These are phyloP conservation scores for Aurantiochytrium sp. DNA, from an alignment of 108 stramenopile species.

Conservation along the genomic window DNA sequence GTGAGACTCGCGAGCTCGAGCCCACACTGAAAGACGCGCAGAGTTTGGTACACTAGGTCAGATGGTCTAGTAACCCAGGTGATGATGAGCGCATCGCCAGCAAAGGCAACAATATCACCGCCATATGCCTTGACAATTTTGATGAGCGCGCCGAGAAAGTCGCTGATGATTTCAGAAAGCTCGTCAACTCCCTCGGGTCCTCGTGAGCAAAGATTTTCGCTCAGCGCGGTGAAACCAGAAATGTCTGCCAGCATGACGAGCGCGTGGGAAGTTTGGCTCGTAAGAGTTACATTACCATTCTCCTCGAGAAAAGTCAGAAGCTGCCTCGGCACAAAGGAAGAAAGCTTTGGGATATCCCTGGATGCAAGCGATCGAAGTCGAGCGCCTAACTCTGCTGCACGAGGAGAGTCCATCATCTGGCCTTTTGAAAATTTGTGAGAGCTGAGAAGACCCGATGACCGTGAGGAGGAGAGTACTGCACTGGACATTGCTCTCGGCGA, in stretches of 20 bases:
- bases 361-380: background rate
- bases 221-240: background rate
- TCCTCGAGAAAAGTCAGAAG: background rate
- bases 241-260: slow-evolving; percentile 1
- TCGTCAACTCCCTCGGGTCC: background rate
- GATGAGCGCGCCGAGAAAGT: background rate
- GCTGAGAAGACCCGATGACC: too few species aligned
- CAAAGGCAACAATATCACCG: slow-evolving; percentile 3
- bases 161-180: slow-evolving; percentile 1
- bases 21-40: slow-evolving; percentile 3
- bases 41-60: background rate
- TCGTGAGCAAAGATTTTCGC: background rate
- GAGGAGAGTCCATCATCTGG: too few species aligned
- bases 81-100: slow-evolving; percentile 15
- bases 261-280: background rate
- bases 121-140: background rate
- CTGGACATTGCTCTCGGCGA: too few species aligned
- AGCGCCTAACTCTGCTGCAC: too few species aligned
- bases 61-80: background rate
- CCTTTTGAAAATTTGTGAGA: too few species aligned
- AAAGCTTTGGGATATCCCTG: background rate
- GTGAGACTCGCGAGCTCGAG: background rate
- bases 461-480: too few species aligned
- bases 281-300: background rate
- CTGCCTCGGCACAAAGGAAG: background rate